Conservation (phyloP, 495 filamentous ascomycete genomes). For the Neurospora discreta region DNA sequence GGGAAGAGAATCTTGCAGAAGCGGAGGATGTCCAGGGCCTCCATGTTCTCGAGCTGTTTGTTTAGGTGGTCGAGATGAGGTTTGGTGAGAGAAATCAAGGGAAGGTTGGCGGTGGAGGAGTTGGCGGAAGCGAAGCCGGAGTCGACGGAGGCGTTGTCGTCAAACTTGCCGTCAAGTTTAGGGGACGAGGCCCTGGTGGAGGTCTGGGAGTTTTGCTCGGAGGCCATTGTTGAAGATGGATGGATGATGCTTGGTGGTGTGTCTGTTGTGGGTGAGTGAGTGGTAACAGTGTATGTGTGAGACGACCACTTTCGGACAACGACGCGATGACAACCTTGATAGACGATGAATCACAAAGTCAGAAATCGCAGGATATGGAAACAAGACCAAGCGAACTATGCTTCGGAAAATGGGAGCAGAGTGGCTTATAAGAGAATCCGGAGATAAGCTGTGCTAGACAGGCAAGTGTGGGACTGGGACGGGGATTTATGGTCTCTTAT, state of each 20-base stretch:
- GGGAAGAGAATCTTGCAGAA: constrained; percentile 90
- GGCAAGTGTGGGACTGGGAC: not conserved
- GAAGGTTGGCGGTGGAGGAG: constrained; percentile 37
- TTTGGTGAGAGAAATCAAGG: constrained; percentile 66
- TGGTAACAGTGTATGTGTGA: not conserved
- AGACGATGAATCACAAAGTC: not conserved
- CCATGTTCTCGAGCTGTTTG: constrained; percentile 69
- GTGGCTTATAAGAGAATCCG: not conserved
- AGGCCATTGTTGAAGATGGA: constrained; percentile 20
- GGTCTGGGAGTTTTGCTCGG: constrained; percentile 12
- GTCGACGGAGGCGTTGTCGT: constrained; percentile 44
- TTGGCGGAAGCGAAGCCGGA: constrained; percentile 81
- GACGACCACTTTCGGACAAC: not conserved
- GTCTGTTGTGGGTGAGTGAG: not conserved
- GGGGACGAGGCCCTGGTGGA: constrained; percentile 25
- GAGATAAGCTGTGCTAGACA: not conserved
- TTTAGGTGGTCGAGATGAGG: constrained; percentile 86
- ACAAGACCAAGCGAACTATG: not conserved
- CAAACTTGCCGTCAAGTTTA: constrained; percentile 17
- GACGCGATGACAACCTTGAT: not conserved
- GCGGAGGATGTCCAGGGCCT: constrained; percentile 68
- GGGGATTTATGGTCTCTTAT: not conserved
- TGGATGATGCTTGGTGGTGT: not conserved
- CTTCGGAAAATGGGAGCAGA: not conserved
- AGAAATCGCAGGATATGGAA: not conserved